Base-by-base conservation (phyloP, 2,329 filamentous ascomycete genomes). In the Pseudofabraea citricarpa region DNA sequence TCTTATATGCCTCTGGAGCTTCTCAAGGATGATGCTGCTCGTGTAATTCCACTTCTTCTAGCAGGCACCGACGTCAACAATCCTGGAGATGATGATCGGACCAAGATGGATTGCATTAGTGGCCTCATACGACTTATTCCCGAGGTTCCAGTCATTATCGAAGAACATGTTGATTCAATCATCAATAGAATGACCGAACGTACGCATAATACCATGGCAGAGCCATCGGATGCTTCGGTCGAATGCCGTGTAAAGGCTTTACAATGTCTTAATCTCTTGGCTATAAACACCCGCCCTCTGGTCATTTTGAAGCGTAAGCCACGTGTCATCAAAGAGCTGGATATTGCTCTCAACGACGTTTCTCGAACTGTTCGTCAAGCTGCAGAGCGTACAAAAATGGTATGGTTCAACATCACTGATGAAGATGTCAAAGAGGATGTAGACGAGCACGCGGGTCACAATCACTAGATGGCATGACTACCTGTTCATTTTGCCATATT, bases 181-280 rank as follows among this genome's bases (percentile, higher is more conserved):
- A 56, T 63, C 19, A 53, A 50, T n/a, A 46, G 53, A 1, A 55
- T 63, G 52, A 53, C 52, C 1, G 52, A 54, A 44, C 52, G 56
- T 15, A 52, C 52, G 8, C 53, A 52, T 7, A 57, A 60, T n/a
- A 58, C 56, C 1, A 47, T 49, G n/a, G 48, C 50, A 21, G 48
- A 48, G n/a, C 57, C 56, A 1, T 56, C 54, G 2, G 56, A 56
- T 39, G 43, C 44, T 8, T 47, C 39, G n/a, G 43, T 52, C 5
- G 33, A 44, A 4, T 55, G 54, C 29, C 50, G 58, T 37, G 44
- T 44, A 1, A 48, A 52, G 16, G 59, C 59, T 9, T 29, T 60
- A n/a, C 53, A 60, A n/a, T 54, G 59, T 12, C 36, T 63, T 4
- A 46, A 39, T n/a, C 19, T 47, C 12, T 26, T 63, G 5, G 45